Conservation (phyloP, 306 rosid species). For the Citrullus colocynthis region DNA sequence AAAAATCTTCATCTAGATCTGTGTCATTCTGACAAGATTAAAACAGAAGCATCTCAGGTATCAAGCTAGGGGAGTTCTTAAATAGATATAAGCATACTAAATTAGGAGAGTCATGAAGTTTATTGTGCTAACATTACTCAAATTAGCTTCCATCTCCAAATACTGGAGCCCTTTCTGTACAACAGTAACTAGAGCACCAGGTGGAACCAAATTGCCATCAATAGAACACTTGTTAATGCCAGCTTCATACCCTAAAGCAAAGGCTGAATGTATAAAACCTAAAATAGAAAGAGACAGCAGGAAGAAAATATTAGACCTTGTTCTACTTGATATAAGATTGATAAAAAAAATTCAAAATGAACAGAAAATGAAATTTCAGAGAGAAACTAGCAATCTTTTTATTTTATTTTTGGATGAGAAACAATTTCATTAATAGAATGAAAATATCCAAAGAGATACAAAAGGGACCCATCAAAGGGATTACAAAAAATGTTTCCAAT, state of each 20-base stretch:
- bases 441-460: too few species aligned
- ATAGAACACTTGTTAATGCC: slow-evolving; percentile 67
- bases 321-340: neutral
- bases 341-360: neutral
- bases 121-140: slow-evolving; percentile 76
- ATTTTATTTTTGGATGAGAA: too few species aligned
- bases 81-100: slow-evolving; percentile 5
- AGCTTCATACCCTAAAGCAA: slow-evolving; percentile 94
- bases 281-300: slow-evolving; percentile 3
- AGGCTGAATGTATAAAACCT: slow-evolving; percentile 94
- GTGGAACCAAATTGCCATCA: slow-evolving; percentile 87
- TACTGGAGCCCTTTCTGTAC: slow-evolving; percentile 93
- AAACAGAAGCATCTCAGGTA: slow-evolving; percentile 43
- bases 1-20: slow-evolving; percentile 89
- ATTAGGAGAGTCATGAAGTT: slow-evolving; percentile 9
- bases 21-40: slow-evolving; percentile 86
- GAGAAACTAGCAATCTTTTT: neutral
- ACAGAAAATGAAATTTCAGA: neutral
- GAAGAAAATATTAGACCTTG: neutral
- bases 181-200: slow-evolving; percentile 72
- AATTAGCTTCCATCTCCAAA: slow-evolving; percentile 97
- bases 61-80: slow-evolving; percentile 10
- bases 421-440: too few species aligned
- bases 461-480: too few species aligned
- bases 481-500: too few species aligned